Base-by-base conservation (phyloP, 306 rosid genomes). In the Aeschynomene evenia region DNA sequence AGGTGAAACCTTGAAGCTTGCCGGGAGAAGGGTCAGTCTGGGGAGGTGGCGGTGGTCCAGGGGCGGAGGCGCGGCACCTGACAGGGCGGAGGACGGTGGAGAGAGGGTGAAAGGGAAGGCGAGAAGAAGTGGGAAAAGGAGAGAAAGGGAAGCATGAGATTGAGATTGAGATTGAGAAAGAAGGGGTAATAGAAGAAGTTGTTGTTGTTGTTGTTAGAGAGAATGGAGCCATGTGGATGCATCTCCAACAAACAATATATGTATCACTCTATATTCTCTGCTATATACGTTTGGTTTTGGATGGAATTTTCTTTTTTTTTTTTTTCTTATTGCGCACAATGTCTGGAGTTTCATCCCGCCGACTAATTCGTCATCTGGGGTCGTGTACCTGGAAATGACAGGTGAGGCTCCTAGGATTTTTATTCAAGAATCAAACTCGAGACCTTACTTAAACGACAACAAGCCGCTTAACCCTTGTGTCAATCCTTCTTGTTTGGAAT, bases 21-120 rank as follows among this genome's bases (percentile, higher is more conserved):
- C 55, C 76, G 34, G 79, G 69, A 75, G 83, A 72, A 10, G 83
- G 70, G 42, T 81, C 71, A 16, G 34, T 53, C 23, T 26, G 73
- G 5, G 78, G 78, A 5, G 82, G 86, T 13, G 87, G 87, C 0
- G 92, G 88, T 45, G 89, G 79, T 2, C 78, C 85, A 0, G 88
- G 78, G 2, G 66, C 6, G 26, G 88, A 51, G 55, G 90, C 85
- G 51, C 77, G 77, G 79, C 87, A 86, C 8, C 82, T 65, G 4
- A 55, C 61, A 31, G 45, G 79, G 14, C 71, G 71, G 33, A 51
- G 56, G 0, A 40, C 23, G 24, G 22, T 59, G 79, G 59, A 70
- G 37, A 73, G 70, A 1, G 68, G 57, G 7, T 36, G 73, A 50
- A 77, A 75, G 4, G 54, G 63, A 53, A 74, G 80, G 33, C 52